Conservation (phyloP, 2,329 filamentous ascomycete species). For the Neopestalotiopsis rosae region DNA sequence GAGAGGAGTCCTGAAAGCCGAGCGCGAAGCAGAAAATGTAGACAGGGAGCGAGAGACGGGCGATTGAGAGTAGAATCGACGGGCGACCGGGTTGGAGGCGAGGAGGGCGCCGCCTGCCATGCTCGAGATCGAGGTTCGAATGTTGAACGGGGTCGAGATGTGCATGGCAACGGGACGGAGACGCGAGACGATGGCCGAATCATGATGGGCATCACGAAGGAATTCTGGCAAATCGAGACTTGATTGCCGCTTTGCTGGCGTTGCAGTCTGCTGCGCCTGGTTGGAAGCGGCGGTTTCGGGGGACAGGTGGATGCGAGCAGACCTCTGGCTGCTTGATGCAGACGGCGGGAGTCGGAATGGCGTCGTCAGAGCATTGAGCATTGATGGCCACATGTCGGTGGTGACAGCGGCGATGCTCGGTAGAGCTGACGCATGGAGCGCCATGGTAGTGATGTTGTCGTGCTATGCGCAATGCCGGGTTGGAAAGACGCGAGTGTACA, state of each 20-base stretch:
- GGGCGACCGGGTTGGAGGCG: slow-evolving; percentile 34
- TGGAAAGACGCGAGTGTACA: slow-evolving; percentile 11
- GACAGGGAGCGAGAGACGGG: slow-evolving; percentile 30
- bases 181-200: slow-evolving; percentile 25
- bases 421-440: slow-evolving; percentile 35
- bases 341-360: slow-evolving; percentile 38
- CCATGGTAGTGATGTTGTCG: slow-evolving; percentile 30
- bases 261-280: not conserved
- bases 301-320: slow-evolving; percentile 9
- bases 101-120: slow-evolving; percentile 36
- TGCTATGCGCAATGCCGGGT: slow-evolving; percentile 18
- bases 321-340: slow-evolving; percentile 14
- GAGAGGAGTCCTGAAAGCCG: slow-evolving; percentile 23
- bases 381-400: slow-evolving; percentile 52
- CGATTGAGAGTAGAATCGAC: slow-evolving; percentile 28
- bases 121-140: slow-evolving; percentile 37
- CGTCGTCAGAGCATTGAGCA: slow-evolving; percentile 44
- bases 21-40: slow-evolving; percentile 27
- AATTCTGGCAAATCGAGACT: slow-evolving; percentile 40
- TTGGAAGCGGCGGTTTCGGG: slow-evolving; percentile 11
- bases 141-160: slow-evolving; percentile 34
- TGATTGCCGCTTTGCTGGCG: slow-evolving; percentile 10
- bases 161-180: slow-evolving; percentile 23
- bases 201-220: slow-evolving; percentile 32
- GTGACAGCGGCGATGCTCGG: slow-evolving; percentile 48